These are phyloP conservation scores for Ceratocystiopsis sp. DNA, from an alignment of 2,329 filamentous ascomycete genomes.

Conservation along the genomic window DNA sequence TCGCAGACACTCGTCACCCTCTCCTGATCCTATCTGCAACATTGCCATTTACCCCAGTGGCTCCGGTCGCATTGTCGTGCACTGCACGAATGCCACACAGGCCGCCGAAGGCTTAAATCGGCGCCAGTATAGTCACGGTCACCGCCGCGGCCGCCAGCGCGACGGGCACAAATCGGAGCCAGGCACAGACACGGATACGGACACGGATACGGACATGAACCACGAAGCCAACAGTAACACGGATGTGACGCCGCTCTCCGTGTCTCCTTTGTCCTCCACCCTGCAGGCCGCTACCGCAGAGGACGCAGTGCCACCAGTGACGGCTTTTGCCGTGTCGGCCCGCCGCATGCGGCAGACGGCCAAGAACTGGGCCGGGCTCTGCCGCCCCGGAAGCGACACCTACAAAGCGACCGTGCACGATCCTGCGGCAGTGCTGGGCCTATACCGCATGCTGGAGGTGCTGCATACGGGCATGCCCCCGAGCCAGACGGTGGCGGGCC, in stretches of 20 bases:
- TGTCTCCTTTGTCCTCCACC: slow-evolving; percentile 1
- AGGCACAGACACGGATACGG: too few relatives aligned
- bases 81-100: too few relatives aligned
- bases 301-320: slow-evolving; percentile 13
- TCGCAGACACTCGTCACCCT: too few relatives aligned
- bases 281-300: slow-evolving; percentile 1
- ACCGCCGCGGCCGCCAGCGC: too few relatives aligned
- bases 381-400: slow-evolving; percentile 1
- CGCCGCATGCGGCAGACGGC: slow-evolving; percentile 9
- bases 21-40: not conserved
- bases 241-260: not conserved
- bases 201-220: too few relatives aligned
- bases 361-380: slow-evolving; percentile 2
- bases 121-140: too few relatives aligned
- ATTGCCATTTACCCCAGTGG: too few relatives aligned
- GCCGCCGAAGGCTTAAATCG: too few relatives aligned
- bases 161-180: too few relatives aligned
- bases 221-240: too few relatives aligned
- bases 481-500: not conserved
- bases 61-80: too few relatives aligned
- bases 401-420: slow-evolving; percentile 3
- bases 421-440: slow-evolving; percentile 4
- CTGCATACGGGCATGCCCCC: slow-evolving; percentile 3
- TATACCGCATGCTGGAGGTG: slow-evolving; percentile 8
- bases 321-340: slow-evolving; percentile 19